phyloP scores from a whole-genome alignment of 164 flowering plant species.

The Chimonanthus praecox region DNA sequence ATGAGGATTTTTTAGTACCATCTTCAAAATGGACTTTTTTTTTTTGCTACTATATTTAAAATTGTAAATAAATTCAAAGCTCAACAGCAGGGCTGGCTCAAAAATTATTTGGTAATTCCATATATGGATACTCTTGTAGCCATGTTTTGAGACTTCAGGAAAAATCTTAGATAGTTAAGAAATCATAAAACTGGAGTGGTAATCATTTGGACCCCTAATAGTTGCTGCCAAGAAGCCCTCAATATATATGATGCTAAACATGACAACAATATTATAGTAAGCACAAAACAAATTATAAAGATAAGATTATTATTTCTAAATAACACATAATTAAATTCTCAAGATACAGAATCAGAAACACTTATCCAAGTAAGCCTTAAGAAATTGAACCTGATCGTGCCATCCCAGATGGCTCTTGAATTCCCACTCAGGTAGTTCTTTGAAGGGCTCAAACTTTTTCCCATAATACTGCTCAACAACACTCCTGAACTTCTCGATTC shows the following conservation, averaged over 20 bases:
- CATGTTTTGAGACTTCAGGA: too few relatives aligned
- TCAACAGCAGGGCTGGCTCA: not conserved
- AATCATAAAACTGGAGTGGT: too few relatives aligned
- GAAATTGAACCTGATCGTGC: slow-evolving; percentile 76
- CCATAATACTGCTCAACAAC: slow-evolving; percentile 94
- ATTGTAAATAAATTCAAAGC: too few relatives aligned
- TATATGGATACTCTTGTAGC: too few relatives aligned
- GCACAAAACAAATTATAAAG: too few relatives aligned
- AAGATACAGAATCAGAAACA: not conserved
- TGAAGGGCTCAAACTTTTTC: slow-evolving; percentile 82
- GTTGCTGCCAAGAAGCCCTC: not conserved
- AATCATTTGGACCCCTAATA: not conserved
- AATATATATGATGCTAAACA: not conserved
- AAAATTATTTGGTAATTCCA: not conserved
- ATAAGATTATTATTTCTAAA: too few relatives aligned
- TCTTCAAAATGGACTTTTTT: not conserved
- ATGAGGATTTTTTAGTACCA: not conserved
- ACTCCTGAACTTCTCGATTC: slow-evolving; percentile 89
- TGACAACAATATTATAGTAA: not conserved
- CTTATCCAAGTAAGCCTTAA: not conserved
- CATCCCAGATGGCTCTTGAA: slow-evolving; percentile 93
- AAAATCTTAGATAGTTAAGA: not conserved
- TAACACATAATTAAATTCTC: not conserved
- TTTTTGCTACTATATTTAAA: too few relatives aligned
- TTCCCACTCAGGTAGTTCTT: slow-evolving; percentile 89